A percentile compares a stretch with the other conserved stretches of the same genome.
These are phyloP conservation scores for Paspalum notatum DNA, from an alignment of 176 grass and related monocot species.

Conservation along the genomic window DNA sequence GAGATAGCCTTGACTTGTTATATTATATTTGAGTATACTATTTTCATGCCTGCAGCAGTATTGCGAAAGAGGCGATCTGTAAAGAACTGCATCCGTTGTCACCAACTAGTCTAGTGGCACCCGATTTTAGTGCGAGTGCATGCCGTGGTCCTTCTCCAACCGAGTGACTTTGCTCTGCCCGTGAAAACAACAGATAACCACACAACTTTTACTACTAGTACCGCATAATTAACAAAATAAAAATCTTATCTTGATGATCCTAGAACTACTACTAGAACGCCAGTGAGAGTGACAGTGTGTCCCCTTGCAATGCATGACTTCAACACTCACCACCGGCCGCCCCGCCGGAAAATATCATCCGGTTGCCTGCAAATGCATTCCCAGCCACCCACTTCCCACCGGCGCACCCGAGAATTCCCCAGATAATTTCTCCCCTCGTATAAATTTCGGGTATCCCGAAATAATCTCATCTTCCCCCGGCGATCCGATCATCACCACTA, in stretches of 20 bases:
- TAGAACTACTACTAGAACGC: too few species aligned
- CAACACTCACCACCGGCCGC: slow-evolving; percentile 32
- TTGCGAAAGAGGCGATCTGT: too few species aligned
- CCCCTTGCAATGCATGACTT: background rate
- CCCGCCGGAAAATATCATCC: slow-evolving; percentile 1
- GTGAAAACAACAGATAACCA: background rate
- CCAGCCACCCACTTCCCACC: slow-evolving; percentile 40
- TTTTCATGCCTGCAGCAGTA: too few species aligned
- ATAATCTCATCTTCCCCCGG: background rate
- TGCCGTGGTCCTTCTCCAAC: background rate
- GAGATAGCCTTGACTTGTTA: too few species aligned
- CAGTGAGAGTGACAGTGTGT: background rate
- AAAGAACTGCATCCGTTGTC: too few species aligned
- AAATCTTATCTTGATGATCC: background rate
- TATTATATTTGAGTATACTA: too few species aligned
- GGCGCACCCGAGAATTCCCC: background rate
- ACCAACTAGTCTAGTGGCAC: too few species aligned
- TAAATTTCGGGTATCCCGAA: slow-evolving; percentile 13
- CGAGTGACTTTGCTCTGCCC: background rate
- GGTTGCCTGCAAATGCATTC: background rate
- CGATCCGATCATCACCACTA: background rate
- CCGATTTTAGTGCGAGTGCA: background rate
- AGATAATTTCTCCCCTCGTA: too few species aligned
- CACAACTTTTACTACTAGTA: too few species aligned
- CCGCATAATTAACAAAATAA: too few species aligned